Conservation (phyloP, 768 basidiomycete genomes). For the Phlebiopsis flavidoalba region DNA sequence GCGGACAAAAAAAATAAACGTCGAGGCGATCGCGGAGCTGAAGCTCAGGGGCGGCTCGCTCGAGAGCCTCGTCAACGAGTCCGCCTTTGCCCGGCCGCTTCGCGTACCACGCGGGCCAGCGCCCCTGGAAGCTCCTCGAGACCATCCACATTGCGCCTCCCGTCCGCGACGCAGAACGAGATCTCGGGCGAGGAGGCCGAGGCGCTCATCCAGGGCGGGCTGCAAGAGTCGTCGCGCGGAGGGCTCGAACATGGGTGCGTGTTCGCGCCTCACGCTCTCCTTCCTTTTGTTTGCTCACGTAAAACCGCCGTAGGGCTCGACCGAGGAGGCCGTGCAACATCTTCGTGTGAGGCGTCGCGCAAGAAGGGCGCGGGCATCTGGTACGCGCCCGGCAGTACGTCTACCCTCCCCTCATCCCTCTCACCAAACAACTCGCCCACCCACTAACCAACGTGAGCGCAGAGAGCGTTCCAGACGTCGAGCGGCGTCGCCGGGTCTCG, state of each 20-base stretch:
- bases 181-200: constrained; percentile 65
- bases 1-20: too few species aligned
- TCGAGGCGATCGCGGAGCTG: constrained; percentile 45
- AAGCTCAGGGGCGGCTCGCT: constrained; percentile 51
- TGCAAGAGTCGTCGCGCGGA: constrained; percentile 68
- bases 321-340: constrained; percentile 66
- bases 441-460: constrained; percentile 17
- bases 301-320: constrained; percentile 54
- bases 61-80: constrained; percentile 22
- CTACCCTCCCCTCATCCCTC: constrained; percentile 23
- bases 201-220: constrained; percentile 63
- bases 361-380: constrained; percentile 48
- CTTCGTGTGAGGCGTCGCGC: constrained; percentile 62
- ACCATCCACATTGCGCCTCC: constrained; percentile 65
- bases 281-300: background rate
- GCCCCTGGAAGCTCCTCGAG: constrained; percentile 65
- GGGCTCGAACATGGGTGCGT: constrained; percentile 64
- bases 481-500: constrained; percentile 75
- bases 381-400: constrained; percentile 62
- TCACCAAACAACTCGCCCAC: too few species aligned
- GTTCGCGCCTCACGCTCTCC: background rate
- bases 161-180: constrained; percentile 70
- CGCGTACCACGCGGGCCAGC: constrained; percentile 48
- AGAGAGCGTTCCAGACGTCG: constrained; percentile 55
- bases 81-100: constrained; percentile 32